These are phyloP conservation scores for Hypoxylon perforatum DNA, from an alignment of 495 filamentous ascomycete genomes.

Conservation along the genomic window DNA sequence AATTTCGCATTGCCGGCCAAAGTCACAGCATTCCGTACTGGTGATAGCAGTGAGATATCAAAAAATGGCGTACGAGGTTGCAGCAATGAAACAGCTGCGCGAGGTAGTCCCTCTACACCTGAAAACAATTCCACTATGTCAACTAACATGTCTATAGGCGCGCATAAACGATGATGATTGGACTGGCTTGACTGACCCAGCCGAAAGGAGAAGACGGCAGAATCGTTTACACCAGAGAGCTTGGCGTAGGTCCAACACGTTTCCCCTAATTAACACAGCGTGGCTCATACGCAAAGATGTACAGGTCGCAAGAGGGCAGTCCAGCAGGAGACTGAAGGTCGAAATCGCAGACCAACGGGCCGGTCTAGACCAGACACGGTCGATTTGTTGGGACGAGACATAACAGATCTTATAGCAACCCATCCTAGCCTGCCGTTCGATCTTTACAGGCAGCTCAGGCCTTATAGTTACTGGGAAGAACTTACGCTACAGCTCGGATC, in stretches of 20 bases:
- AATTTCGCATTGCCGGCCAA: background rate
- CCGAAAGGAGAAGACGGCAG: slow-evolving; percentile 41
- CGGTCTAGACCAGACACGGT: background rate
- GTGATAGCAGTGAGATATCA: background rate
- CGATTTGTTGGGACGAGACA: background rate
- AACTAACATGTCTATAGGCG: slow-evolving; percentile 24
- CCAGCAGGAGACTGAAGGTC: background rate
- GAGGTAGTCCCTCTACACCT: slow-evolving; percentile 26
- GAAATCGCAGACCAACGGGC: background rate
- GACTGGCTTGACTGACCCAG: slow-evolving; percentile 38
- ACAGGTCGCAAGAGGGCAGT: slow-evolving; percentile 36
- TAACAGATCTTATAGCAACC: slow-evolving; percentile 9
- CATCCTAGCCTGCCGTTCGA: background rate
- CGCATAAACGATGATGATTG: slow-evolving; percentile 42
- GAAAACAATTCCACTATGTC: too few species aligned
- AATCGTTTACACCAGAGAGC: slow-evolving; percentile 48
- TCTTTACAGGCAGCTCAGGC: slow-evolving; percentile 6
- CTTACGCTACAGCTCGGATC: slow-evolving; percentile 4
- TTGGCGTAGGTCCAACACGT: slow-evolving; percentile 38
- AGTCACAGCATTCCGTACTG: background rate
- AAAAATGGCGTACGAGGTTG: slow-evolving; percentile 16
- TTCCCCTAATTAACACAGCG: background rate
- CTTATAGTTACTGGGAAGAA: slow-evolving; percentile 25
- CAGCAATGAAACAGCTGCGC: slow-evolving; percentile 29
- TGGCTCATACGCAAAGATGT: background rate